Evolutionary conservation across 2,329 filamentous ascomycete genomes (phyloP), one percentile per base, ranked within the genome.

Genomic region (Xylariaceae sp.): DNA sequence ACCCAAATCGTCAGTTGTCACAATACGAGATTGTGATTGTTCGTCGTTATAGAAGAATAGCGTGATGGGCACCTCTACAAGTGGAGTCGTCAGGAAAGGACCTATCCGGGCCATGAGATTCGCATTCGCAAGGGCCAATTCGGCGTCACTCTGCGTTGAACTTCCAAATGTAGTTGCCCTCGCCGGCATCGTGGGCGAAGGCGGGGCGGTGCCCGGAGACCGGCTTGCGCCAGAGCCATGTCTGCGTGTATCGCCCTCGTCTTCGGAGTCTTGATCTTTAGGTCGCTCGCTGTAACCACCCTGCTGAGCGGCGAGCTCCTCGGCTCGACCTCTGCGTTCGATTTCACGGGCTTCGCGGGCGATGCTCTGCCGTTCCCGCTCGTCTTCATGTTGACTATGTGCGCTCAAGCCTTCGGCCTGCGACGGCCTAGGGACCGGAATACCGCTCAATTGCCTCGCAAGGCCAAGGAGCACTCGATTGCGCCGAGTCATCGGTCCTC

Each of bases 1-100:
- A 0, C 94, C 94, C 0, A 89, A 83, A 31, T 94, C 87, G 62
- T 96, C 87, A 0, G 95, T 99, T 54, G 81, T 79, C 3, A 96
- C 82, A 1, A 89, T 96, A 45, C 87, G 81, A 27, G 92, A 95
- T 59, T 90, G 85, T 1, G 92, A 96, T 44, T 84, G 78, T 2
- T 78, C 71, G 12, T 95, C 83, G 61, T 97, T 94, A 71, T 95
- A 99, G 68, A 99, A 97, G 74, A 97, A 96, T 1, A 96, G 76
- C 0, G 90, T 96, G 46, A 99, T 86, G 0, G 91, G 86, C 17
- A 84, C 80, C 44, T 86, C 81, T 1, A 86, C 82, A 49, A 91
- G 74, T 0, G 94, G 90, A 38, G 85, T 91, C 1, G 90, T 90
- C 71, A 99, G 80, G 66, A 99, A 99, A 0, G 94, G 94, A 12